Evolutionary conservation across 805 yeast genomes (phyloP).

Genomic region (Yarrowia sp.): DNA sequence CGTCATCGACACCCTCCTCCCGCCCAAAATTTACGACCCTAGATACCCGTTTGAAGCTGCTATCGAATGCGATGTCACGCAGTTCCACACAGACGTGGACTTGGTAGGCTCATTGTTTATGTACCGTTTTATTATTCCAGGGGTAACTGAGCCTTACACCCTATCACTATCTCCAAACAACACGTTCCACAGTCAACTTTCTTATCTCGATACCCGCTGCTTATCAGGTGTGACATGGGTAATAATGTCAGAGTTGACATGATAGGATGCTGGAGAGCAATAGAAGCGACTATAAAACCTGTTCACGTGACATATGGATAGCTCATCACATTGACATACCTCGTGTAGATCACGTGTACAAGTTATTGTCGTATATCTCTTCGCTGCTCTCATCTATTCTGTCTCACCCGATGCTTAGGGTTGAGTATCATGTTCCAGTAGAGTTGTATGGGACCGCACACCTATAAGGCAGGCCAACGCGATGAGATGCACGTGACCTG

Average conservation of each 20-base stretch:
- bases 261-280: too few relatives aligned
- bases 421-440: not conserved
- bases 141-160: not conserved
- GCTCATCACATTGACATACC: too few relatives aligned
- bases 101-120: too few relatives aligned
- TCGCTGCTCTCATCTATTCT: not conserved
- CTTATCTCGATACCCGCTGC: not conserved
- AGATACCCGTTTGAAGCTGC: too few relatives aligned
- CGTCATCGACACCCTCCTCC: too few relatives aligned
- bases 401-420: conserved; percentile 1
- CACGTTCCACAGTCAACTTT: not conserved
- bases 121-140: not conserved
- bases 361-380: too few relatives aligned
- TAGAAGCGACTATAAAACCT: not conserved
- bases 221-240: not conserved
- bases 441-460: conserved; percentile 1
- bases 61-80: too few relatives aligned
- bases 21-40: too few relatives aligned
- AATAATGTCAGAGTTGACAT: too few relatives aligned
- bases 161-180: not conserved
- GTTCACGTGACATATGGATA: too few relatives aligned
- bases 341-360: too few relatives aligned
- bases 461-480: conserved; percentile 20
- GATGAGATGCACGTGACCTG: conserved; percentile 2
- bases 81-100: too few relatives aligned